A percentile compares a stretch with the other conserved stretches of the same genome.
Conservation (phyloP, 78 protist genomes). For the Dictyostelium discoideum region DNA sequence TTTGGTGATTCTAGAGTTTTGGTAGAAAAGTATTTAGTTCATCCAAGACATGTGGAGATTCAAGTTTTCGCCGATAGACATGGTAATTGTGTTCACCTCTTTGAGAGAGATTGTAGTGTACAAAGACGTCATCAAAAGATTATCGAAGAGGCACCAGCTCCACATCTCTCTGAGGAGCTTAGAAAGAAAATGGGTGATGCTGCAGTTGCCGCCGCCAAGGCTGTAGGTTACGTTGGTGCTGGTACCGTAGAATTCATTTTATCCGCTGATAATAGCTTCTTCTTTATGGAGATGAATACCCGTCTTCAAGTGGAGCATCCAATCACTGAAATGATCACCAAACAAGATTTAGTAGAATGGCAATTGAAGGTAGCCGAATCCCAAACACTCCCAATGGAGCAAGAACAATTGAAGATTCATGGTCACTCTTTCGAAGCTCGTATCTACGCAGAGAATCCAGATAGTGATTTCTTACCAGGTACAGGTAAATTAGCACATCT, state of each 20-base stretch:
- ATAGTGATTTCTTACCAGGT: slow-evolving; percentile 89
- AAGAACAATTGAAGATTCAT: slow-evolving; percentile 73
- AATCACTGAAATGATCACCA: slow-evolving; percentile 93
- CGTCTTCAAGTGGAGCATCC: slow-evolving; percentile 97
- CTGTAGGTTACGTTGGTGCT: slow-evolving; percentile 96
- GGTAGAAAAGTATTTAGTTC: slow-evolving; percentile 90
- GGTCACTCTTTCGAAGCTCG: slow-evolving; percentile 95
- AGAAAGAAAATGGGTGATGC: slow-evolving; percentile 91
- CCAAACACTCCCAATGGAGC: slow-evolving; percentile 82
- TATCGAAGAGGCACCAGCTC: slow-evolving; percentile 98
- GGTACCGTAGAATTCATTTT: slow-evolving; percentile 98
- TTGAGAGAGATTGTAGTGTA: slow-evolving; percentile 97
- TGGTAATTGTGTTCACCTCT: slow-evolving; percentile 93
- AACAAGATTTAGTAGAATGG: slow-evolving; percentile 93
- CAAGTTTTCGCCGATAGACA: slow-evolving; percentile 95
- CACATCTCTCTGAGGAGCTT: slow-evolving; percentile 74
- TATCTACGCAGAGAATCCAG: slow-evolving; percentile 95
- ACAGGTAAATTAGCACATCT: slow-evolving; percentile 89
- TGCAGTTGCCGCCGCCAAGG: slow-evolving; percentile 95
- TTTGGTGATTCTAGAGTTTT: slow-evolving; percentile 95
- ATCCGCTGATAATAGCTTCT: slow-evolving; percentile 83
- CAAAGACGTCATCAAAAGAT: slow-evolving; percentile 98
- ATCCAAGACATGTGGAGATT: slow-evolving; percentile 95
- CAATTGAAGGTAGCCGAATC: slow-evolving; percentile 85
- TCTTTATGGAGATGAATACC: slow-evolving; percentile 96